Conservation (phyloP, 345 rosid genomes). For the Odontarrhena argentea region DNA sequence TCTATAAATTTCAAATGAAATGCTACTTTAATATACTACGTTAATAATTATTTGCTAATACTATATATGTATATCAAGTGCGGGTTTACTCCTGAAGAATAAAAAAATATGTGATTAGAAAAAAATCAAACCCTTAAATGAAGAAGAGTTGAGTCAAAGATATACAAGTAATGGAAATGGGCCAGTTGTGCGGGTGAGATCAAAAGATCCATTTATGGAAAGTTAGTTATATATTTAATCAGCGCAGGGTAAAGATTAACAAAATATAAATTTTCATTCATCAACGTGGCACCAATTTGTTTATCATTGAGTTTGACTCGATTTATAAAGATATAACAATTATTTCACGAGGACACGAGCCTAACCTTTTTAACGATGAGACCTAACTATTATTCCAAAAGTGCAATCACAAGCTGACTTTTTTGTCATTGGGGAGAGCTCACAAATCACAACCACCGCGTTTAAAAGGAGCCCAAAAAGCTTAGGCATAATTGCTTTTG, state of each 20-base stretch:
- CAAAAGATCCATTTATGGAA: constrained; percentile 22
- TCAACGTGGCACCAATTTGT: constrained; percentile 27
- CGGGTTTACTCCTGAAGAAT: not conserved
- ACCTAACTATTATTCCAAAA: constrained; percentile 34
- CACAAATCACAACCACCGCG: constrained; percentile 18
- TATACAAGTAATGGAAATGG: not conserved
- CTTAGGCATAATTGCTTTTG: not conserved
- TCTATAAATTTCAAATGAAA: not conserved
- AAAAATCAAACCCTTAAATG: not conserved
- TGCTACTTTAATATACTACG: not conserved
- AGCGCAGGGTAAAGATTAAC: not conserved
- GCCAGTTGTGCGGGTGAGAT: constrained; percentile 29
- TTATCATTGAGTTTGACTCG: constrained; percentile 27
- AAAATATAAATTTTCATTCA: not conserved
- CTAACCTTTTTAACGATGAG: constrained; percentile 22
- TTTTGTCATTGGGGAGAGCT: constrained; percentile 28
- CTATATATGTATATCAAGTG: not conserved
- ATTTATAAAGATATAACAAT: not conserved
- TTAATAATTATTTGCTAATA: not conserved
- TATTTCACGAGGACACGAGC: constrained; percentile 19
- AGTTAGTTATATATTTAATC: constrained; percentile 12
- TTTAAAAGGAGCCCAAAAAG: constrained; percentile 21
- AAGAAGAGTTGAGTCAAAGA: not conserved
- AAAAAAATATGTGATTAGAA: not conserved
- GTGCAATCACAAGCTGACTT: constrained; percentile 34